A percentile compares a stretch with the other conserved stretches of the same genome.
These are phyloP conservation scores for Pseudofabraea citricarpa DNA, from an alignment of 2,329 filamentous ascomycete genomes.

Conservation along the genomic window DNA sequence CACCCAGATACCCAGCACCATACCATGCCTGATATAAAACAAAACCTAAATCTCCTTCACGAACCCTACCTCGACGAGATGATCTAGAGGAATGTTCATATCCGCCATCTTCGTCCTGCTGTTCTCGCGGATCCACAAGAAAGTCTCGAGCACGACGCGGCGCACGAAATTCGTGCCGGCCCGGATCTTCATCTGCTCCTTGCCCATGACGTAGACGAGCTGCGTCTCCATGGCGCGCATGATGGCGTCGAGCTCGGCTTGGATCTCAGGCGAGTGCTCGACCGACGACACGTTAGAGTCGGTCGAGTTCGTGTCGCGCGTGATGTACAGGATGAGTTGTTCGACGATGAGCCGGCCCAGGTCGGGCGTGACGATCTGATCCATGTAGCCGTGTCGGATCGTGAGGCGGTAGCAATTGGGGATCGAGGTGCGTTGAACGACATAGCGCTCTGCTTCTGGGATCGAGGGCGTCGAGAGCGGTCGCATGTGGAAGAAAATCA, in stretches of 20 bases:
- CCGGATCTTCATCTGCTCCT: conserved; percentile 53
- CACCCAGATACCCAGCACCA: too few species aligned
- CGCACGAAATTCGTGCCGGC: conserved; percentile 36
- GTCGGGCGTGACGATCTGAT: conserved; percentile 63
- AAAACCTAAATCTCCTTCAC: conserved; percentile 55
- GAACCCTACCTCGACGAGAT: conserved; percentile 64
- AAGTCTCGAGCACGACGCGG: conserved; percentile 44
- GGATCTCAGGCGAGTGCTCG: conserved; percentile 19
- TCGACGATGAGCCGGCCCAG: conserved; percentile 55
- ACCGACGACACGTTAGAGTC: conserved; percentile 5
- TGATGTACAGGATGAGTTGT: conserved; percentile 48
- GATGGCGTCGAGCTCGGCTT: conserved; percentile 39
- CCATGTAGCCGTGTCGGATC: conserved; percentile 68
- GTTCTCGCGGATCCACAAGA: conserved; percentile 63
- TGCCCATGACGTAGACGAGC: conserved; percentile 54
- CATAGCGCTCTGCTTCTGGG: conserved; percentile 41
- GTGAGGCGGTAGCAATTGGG: conserved; percentile 65
- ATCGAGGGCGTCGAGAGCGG: conserved; percentile 56
- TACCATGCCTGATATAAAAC: too few species aligned
- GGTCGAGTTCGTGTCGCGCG: conserved; percentile 22
- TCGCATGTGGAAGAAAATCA: conserved; percentile 72
- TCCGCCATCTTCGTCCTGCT: conserved; percentile 62
- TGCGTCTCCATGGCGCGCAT: conserved; percentile 41
- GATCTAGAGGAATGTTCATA: conserved; percentile 52
- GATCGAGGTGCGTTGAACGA: conserved; percentile 35